phyloP scores from a whole-genome alignment of 1,284 basidiomycete genomes.

The Schizophyllum amplum region DNA sequence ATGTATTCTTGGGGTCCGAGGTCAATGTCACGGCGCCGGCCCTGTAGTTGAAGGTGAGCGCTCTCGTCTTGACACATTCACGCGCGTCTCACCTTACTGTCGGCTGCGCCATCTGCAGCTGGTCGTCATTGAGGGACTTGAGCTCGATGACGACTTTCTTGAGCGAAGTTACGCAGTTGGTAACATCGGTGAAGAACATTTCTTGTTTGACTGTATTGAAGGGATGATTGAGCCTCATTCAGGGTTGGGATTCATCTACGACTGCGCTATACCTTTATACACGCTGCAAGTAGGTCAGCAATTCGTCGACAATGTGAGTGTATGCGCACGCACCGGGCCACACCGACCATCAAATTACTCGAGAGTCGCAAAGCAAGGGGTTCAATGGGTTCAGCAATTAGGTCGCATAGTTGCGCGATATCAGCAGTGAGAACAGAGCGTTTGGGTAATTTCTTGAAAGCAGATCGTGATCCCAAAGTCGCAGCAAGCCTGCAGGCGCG shows the following conservation, averaged over 20 bases:
- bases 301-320: background rate
- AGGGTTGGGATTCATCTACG: no score
- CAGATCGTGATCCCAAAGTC: conserved; percentile 76
- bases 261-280: conserved; percentile 53
- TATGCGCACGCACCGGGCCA: conserved; percentile 56
- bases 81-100: conserved; percentile 54
- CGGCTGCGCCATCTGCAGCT: conserved; percentile 64
- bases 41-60: conserved; percentile 24
- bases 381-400: conserved; percentile 76
- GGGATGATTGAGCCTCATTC: no score
- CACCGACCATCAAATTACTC: conserved; percentile 82
- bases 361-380: conserved; percentile 80
- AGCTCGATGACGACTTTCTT: conserved; percentile 69
- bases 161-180: conserved; percentile 61
- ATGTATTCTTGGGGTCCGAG: conserved; percentile 42
- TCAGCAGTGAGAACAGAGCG: conserved; percentile 75
- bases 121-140: conserved; percentile 32
- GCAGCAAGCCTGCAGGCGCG: conserved; percentile 68
- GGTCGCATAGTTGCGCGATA: conserved; percentile 68
- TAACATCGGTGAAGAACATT: conserved; percentile 72
- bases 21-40: conserved; percentile 51
- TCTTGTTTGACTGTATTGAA: conserved; percentile 82
- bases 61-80: background rate
- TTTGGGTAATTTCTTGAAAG: conserved; percentile 75
- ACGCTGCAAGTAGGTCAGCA: conserved; percentile 33